Evolutionary conservation across 169 alveolate genomes (phyloP).

Genomic region (Haemoproteus tartakovskyi): DNA sequence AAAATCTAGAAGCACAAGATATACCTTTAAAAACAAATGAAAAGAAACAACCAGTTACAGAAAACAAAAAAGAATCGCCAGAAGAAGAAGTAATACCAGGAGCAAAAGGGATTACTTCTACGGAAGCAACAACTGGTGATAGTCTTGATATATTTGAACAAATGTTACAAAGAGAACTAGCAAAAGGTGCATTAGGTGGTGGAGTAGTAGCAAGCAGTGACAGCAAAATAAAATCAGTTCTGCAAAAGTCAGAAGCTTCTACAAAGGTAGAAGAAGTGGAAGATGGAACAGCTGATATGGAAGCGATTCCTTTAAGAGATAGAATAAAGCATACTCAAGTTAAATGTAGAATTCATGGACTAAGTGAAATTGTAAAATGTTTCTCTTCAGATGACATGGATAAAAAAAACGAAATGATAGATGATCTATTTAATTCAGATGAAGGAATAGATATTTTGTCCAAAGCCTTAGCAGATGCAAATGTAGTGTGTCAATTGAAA

Average conservation of each 20-base stretch:
- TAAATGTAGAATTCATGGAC: conserved; percentile 35
- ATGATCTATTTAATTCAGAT: conserved; percentile 10
- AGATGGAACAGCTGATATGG: background rate
- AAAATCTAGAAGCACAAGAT: background rate
- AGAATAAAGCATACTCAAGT: conserved; percentile 25
- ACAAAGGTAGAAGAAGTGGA: background rate
- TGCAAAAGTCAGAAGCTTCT: background rate
- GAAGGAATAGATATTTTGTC: conserved; percentile 22
- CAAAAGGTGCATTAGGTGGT: conserved; percentile 61
- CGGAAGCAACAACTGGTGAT: conserved; percentile 11
- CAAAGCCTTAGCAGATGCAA: conserved; percentile 29
- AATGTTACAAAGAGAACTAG: conserved; percentile 51
- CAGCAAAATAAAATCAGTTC: background rate
- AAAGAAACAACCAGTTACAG: background rate
- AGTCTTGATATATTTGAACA: conserved; percentile 57
- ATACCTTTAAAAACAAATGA: background rate
- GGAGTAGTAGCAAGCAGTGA: conserved; percentile 49
- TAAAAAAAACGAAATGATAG: background rate
- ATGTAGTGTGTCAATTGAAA: conserved; percentile 50
- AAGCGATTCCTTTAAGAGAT: conserved; percentile 1
- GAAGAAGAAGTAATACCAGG: conserved; percentile 17
- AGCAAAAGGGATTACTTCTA: too few species aligned
- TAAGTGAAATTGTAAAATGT: conserved; percentile 14
- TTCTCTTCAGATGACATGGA: background rate
- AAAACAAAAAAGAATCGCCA: background rate